phyloP scores from a whole-genome alignment of 2,329 filamentous ascomycete species.

The Colletotrichum caudatum region DNA sequence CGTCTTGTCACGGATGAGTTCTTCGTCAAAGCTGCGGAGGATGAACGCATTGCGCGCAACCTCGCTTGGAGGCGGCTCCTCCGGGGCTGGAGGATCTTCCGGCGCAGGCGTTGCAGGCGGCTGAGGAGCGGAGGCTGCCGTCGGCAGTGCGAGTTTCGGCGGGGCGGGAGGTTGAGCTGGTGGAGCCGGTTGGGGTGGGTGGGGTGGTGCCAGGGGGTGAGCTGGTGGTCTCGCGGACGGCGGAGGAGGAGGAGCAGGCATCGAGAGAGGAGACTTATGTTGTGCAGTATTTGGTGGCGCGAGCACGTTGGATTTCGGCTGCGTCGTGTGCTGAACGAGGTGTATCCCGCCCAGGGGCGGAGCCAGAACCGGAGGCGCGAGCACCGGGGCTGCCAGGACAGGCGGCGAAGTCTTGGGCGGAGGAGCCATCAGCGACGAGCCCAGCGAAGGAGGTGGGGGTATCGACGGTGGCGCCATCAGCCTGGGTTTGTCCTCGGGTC shows the following conservation, averaged over 20 bases:
- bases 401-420: constrained; percentile 35
- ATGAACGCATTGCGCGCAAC: constrained; percentile 70
- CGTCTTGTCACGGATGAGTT: constrained; percentile 66
- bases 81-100: constrained; percentile 26
- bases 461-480: constrained; percentile 40
- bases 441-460: constrained; percentile 25
- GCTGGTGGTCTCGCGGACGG: constrained; percentile 43
- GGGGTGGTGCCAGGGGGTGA: constrained; percentile 39
- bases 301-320: constrained; percentile 58
- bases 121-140: constrained; percentile 33
- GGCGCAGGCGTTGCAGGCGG: constrained; percentile 45
- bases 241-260: constrained; percentile 48
- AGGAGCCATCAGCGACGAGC: constrained; percentile 24
- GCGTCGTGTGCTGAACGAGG: constrained; percentile 46
- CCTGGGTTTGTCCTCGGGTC: constrained; percentile 44
- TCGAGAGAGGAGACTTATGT: constrained; percentile 52
- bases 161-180: constrained; percentile 38
- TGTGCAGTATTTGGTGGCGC: constrained; percentile 59
- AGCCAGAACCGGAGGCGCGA: constrained; percentile 54
- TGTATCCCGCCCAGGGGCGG: constrained; percentile 50
- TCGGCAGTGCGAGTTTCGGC: constrained; percentile 36
- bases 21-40: constrained; percentile 70
- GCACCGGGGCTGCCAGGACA: constrained; percentile 52
- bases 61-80: constrained; percentile 44
- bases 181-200: constrained; percentile 35